These are phyloP conservation scores for Arbutus unedo DNA, from an alignment of 148 eudicot genomes.

Conservation along the genomic window DNA sequence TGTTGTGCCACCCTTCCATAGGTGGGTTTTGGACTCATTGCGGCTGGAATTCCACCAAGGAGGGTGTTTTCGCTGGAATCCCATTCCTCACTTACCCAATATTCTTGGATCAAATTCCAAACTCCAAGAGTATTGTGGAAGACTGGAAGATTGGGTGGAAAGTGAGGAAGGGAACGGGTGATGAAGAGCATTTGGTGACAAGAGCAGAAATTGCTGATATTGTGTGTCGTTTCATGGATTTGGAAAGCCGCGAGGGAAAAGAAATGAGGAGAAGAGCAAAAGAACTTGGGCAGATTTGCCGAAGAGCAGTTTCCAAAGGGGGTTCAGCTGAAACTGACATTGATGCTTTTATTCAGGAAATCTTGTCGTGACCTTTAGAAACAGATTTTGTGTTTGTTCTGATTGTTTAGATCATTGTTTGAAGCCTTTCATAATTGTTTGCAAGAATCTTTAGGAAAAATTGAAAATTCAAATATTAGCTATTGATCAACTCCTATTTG, in stretches of 20 bases:
- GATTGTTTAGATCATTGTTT: neutral
- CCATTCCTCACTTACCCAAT: conserved; percentile 52
- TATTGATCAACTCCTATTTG: neutral
- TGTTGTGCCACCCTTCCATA: conserved; percentile 41
- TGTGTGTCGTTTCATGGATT: conserved; percentile 16
- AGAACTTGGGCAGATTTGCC: conserved; percentile 11
- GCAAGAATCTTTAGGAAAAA: neutral
- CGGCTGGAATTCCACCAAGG: conserved; percentile 56
- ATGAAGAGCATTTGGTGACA: neutral
- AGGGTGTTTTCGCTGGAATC: conserved; percentile 41
- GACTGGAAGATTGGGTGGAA: conserved; percentile 23
- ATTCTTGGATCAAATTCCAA: conserved; percentile 40
- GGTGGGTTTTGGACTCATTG: conserved; percentile 62
- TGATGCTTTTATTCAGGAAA: conserved; percentile 23
- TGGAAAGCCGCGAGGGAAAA: conserved; percentile 20
- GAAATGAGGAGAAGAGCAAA: conserved; percentile 26
- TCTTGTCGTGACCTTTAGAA: neutral
- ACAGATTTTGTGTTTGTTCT: neutral
- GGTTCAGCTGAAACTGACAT: conserved; percentile 29
- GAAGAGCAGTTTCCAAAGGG: conserved; percentile 18
- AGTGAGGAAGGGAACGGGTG: conserved; percentile 11
- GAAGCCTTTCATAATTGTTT: neutral
- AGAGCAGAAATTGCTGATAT: conserved; percentile 15
- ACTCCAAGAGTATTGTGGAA: conserved; percentile 10
- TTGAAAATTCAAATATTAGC: neutral